Evolutionary conservation across 2,329 filamentous ascomycete species (phyloP).

Genomic region (Penicillium thymicola): DNA sequence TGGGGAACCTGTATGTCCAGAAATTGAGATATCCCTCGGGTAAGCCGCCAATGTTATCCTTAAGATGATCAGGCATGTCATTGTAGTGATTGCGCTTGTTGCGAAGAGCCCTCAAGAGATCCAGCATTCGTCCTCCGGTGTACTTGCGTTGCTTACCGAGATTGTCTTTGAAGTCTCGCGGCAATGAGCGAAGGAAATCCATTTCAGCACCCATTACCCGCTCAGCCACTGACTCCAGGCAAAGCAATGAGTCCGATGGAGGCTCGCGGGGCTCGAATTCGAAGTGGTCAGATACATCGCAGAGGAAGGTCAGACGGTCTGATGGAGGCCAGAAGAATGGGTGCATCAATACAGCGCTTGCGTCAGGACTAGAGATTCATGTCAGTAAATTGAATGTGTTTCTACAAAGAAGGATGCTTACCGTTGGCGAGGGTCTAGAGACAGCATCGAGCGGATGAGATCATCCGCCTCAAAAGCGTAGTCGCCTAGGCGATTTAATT

Average conservation of each 20-base stretch:
- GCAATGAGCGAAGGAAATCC: conserved; percentile 75
- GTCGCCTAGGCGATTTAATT: conserved; percentile 72
- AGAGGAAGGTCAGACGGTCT: conserved; percentile 87
- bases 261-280: conserved; percentile 87
- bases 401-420: neutral
- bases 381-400: neutral
- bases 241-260: conserved; percentile 63
- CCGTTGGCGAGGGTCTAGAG: conserved; percentile 60
- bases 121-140: conserved; percentile 75
- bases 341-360: conserved; percentile 78
- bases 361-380: conserved; percentile 53
- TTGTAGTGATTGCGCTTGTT: conserved; percentile 99
- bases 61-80: conserved; percentile 82
- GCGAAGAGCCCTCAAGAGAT: conserved; percentile 79
- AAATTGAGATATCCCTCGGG: conserved; percentile 80
- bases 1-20: conserved; percentile 77
- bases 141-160: conserved; percentile 95
- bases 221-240: conserved; percentile 52
- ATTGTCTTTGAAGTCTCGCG: conserved; percentile 79
- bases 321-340: conserved; percentile 96
- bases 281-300: conserved; percentile 93
- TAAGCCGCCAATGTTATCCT: conserved; percentile 66
- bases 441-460: conserved; percentile 78
- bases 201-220: conserved; percentile 52
- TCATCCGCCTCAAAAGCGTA: conserved; percentile 84